Conservation (phyloP, 1,284 basidiomycete species). For the Dichomitus squalens region DNA sequence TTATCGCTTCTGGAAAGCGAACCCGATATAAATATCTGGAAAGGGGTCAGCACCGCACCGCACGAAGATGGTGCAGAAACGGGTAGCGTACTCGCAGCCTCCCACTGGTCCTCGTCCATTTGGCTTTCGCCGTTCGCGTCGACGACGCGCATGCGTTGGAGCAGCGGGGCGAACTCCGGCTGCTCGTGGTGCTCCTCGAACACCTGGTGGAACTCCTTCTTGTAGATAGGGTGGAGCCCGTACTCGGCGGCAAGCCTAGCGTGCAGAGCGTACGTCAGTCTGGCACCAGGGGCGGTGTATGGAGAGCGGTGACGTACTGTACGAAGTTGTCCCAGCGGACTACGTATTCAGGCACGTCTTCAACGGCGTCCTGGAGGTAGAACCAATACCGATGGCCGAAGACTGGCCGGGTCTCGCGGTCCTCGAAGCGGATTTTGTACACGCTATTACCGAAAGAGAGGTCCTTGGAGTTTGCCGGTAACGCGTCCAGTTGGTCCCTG, state of each 20-base stretch:
- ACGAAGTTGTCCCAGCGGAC: slow-evolving; percentile 95
- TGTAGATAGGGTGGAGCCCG: slow-evolving; percentile 76
- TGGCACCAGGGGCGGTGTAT: background rate
- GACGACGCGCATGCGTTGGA: slow-evolving; percentile 89
- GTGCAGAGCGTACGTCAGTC: background rate
- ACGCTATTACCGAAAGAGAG: slow-evolving; percentile 90
- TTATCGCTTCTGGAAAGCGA: slow-evolving; percentile 26
- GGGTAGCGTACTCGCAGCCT: slow-evolving; percentile 84
- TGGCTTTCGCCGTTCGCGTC: slow-evolving; percentile 82
- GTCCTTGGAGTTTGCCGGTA: slow-evolving; percentile 61
- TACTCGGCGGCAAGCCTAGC: slow-evolving; percentile 84
- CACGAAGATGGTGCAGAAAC: background rate
- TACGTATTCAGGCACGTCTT: slow-evolving; percentile 95
- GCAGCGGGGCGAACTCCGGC: slow-evolving; percentile 75
- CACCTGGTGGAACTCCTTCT: slow-evolving; percentile 87
- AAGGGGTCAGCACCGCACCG: background rate
- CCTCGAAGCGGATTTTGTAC: slow-evolving; percentile 87
- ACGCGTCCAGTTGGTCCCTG: slow-evolving; percentile 68
- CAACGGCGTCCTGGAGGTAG: slow-evolving; percentile 93
- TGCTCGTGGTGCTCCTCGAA: slow-evolving; percentile 78
- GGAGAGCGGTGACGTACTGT: slow-evolving; percentile 52
- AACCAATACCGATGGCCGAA: slow-evolving; percentile 96
- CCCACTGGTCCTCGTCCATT: slow-evolving; percentile 95
- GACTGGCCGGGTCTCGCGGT: slow-evolving; percentile 59
- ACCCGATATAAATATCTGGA: slow-evolving; percentile 66